Evolutionary conservation across 2,329 filamentous ascomycete species (phyloP), one percentile per base, ranked within the genome.

Genomic region (Scedosporium dehoogii): DNA sequence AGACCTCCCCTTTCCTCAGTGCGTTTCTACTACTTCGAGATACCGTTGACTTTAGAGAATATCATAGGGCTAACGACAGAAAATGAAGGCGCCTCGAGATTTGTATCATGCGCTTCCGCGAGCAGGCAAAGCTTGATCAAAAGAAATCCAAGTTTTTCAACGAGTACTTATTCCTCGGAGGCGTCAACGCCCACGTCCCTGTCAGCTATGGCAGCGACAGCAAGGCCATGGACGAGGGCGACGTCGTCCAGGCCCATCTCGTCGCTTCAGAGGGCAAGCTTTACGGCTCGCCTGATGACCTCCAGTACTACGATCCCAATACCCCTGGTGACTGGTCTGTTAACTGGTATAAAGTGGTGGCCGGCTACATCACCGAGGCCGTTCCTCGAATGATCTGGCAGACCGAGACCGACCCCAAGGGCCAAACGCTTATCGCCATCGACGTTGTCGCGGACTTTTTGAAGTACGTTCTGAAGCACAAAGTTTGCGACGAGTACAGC

Each of bases 401-500:
- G 76, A 76, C 27, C 12, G 29, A 46, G 14, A 6, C 33, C 33
- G 18, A 48, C 3, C 23, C 51, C 3, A 33, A 38, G 18, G 27
- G 3, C 4, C 53, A 62, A 51, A 56, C 16, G 12, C 25, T 23
- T 21, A 73, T 81, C 6, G 85, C 85, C 3, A 84, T 87, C 21
- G 80, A 82, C 41, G 84, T 96, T 0, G 79, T 97, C 48, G 84
- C 85, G 64, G 96, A 94, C 70, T 97, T 97, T 70, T 84, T 96
- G 66, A 90, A 91, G 66, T 99, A 97, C 67, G 79, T 97, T 0
- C 79, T 92, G 9, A 84, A 89, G 64, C 92, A 97, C 70, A 83
- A 89, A 44, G 93, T 96, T 16, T 96, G 92, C 69, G 88, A 89
- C 0, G 94, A 97, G 72, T 89, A 92, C 70, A 78, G 74, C 0